Base-by-base conservation (phyloP, 1,284 basidiomycete genomes). In the Ceratobasidium sp. region DNA sequence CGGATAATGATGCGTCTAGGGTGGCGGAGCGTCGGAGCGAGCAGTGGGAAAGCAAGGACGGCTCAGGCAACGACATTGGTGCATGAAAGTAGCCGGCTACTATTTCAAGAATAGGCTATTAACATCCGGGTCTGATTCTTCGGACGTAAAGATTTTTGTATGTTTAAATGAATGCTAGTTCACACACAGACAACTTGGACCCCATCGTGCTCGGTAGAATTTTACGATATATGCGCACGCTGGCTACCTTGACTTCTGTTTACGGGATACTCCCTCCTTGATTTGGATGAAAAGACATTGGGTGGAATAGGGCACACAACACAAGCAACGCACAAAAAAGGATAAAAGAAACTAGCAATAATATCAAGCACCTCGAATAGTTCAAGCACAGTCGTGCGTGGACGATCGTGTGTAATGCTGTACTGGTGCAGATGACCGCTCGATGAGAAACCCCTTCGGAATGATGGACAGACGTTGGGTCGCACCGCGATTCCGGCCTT, bases 21-120 rank as follows among this genome's bases (percentile, higher is more conserved):
- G 67, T 70, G 1, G 67, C 67, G 10, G 67, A 70, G 21, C 67
- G 67, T 23, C 67, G 67, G 32, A 70, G 39, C 28, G 67, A 70
- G 30, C 67, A 70, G 55, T 58, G 53, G 52, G 67, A 58, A 43
- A 70, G 67, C 41, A 53, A 53, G 45, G 45, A 43, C 26, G 53
- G 55, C 6, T 70, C 43, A 41, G 67, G 43, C 9, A 58, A 70
- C 26, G 67, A 70, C 55, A 70, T 70, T 48, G 67, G 67, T 23
- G 64, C 64, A 50, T 67, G 41, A 67, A 6, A n/a, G n/a, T n/a
- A n/a, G n/a, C n/a, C n/a, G n/a, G n/a, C n/a, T n/a, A n/a, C n/a
- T n/a, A n/a, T n/a, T n/a, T n/a, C n/a, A n/a, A n/a, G n/a, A n/a
- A n/a, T n/a, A n/a, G n/a, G n/a, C n/a, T n/a, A n/a, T n/a, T n/a